Evolutionary conservation across 2,329 filamentous ascomycete genomes (phyloP), one percentile per base, ranked within the genome.

Genomic region (Claviceps maximensis): DNA sequence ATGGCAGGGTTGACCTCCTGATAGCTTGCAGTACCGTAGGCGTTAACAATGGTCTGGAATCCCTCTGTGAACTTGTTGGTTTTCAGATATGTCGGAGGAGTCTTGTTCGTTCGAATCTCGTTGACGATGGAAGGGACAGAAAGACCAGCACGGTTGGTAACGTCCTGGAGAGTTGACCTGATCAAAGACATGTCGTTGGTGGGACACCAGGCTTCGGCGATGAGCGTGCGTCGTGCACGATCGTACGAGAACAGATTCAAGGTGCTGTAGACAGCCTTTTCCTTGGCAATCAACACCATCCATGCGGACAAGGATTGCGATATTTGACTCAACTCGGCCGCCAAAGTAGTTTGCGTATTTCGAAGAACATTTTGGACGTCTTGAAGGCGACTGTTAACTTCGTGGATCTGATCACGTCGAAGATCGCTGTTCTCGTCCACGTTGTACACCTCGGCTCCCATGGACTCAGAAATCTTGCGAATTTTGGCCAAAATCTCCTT

Each of bases 41-140:
- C 93, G 63, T 98, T 91, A 68, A 98, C 94, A 67, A 98, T 98
- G 54, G 91, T 97, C 71, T 98, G 93, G 75, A 98, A 98, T 25
- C 86, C 93, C 63, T 96, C 85, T 3, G 94, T 98, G 66, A 97
- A 97, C 70, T 91, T 95, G 77, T 98, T 98, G 33, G 90, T 96
- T 74, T 95, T 95, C 69, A 96, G 82, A 69, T 94, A 97, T 0
- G 93, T 98, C 1, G 93, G 93, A 27, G 94, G 93, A 6, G 88
- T 97, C 77, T 96, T 97, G 73, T 90, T 95, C 45, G 91, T 97
- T 62, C 83, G 84, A 66, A 98, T 93, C 73, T 95, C 89, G 69
- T 97, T 97, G 74, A 98, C 91, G 63, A 98, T 97, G 51, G 91
- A 97, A 8, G 94, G 91, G 29, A 97, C 89, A n/a, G 91, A 94